phyloP scores from a whole-genome alignment of 805 yeast species.

The Teunomyces funiuensis region DNA sequence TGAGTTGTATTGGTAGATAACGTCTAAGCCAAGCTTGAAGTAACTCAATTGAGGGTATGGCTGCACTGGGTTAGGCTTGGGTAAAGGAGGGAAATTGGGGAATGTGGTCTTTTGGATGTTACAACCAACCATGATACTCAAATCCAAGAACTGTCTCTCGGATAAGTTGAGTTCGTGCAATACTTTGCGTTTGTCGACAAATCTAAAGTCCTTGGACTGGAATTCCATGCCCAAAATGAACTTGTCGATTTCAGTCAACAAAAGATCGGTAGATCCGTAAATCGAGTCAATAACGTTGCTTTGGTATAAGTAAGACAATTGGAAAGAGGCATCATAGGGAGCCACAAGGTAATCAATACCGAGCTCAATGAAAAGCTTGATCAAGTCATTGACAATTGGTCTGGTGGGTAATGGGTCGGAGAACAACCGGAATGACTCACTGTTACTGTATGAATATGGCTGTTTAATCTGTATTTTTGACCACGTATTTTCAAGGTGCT shows the following conservation, averaged over 20 bases:
- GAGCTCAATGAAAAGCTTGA: conserved; percentile 54
- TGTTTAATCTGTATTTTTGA: conserved; percentile 29
- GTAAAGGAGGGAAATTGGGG: conserved; percentile 48
- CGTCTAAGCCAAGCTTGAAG: conserved; percentile 41
- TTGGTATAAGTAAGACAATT: conserved; percentile 68
- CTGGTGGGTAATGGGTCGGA: conserved; percentile 50
- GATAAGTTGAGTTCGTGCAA: conserved; percentile 59
- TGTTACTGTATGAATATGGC: conserved; percentile 21
- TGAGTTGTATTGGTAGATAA: conserved; percentile 33
- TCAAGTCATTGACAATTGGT: conserved; percentile 54
- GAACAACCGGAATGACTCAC: conserved; percentile 52
- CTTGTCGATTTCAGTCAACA: conserved; percentile 64
- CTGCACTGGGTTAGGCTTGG: conserved; percentile 39
- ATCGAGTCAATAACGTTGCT: conserved; percentile 65
- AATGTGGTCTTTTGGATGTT: conserved; percentile 67
- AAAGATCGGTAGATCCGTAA: conserved; percentile 80
- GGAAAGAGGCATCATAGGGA: conserved; percentile 80
- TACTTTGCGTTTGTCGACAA: conserved; percentile 57
- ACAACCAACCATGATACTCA: conserved; percentile 77
- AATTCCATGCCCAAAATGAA: conserved; percentile 73
- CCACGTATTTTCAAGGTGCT: conserved; percentile 43
- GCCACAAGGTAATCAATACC: conserved; percentile 70
- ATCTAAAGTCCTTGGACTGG: conserved; percentile 62
- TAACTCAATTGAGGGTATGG: conserved; percentile 42
- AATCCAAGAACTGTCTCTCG: conserved; percentile 71